Conservation (phyloP, 2,329 filamentous ascomycete species). For the Exophiala sp. region DNA sequence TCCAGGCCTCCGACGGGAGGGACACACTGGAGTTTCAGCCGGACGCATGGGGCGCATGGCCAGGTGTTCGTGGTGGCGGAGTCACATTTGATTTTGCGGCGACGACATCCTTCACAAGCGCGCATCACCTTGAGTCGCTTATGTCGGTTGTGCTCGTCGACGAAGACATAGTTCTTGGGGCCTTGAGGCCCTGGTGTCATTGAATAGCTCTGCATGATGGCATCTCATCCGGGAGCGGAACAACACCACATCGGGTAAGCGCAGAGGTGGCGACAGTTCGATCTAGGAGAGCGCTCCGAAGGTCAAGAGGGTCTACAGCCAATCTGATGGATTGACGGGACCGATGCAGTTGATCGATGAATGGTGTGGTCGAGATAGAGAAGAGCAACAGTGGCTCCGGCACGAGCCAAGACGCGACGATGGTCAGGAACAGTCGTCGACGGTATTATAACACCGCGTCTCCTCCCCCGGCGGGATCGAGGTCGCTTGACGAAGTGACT, state of each 20-base stretch:
- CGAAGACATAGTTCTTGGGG: slow-evolving; percentile 80
- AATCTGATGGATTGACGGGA: neutral
- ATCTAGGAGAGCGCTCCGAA: slow-evolving; percentile 13
- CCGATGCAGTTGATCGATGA: slow-evolving; percentile 1
- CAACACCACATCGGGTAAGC: slow-evolving; percentile 26
- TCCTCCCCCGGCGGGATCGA: neutral
- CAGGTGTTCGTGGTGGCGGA: slow-evolving; percentile 94
- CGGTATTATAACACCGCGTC: neutral
- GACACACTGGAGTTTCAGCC: slow-evolving; percentile 87
- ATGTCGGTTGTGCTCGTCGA: slow-evolving; percentile 96
- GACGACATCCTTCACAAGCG: slow-evolving; percentile 89
- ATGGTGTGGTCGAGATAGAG: slow-evolving; percentile 4
- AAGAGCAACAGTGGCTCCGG: neutral
- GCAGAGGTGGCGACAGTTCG: slow-evolving; percentile 15
- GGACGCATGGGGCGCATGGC: slow-evolving; percentile 90
- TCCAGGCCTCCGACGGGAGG: slow-evolving; percentile 78
- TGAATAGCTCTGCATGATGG: slow-evolving; percentile 27
- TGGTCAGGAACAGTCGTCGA: neutral
- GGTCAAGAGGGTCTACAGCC: neutral
- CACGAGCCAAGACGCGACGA: neutral
- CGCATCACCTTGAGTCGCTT: slow-evolving; percentile 97
- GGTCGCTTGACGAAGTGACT: neutral
- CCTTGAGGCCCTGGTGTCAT: slow-evolving; percentile 19
- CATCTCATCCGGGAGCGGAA: slow-evolving; percentile 20
- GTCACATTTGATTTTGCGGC: slow-evolving; percentile 97